Base-by-base conservation (phyloP, 1,284 basidiomycete species). In the Ceratobasidium papillatum region DNA sequence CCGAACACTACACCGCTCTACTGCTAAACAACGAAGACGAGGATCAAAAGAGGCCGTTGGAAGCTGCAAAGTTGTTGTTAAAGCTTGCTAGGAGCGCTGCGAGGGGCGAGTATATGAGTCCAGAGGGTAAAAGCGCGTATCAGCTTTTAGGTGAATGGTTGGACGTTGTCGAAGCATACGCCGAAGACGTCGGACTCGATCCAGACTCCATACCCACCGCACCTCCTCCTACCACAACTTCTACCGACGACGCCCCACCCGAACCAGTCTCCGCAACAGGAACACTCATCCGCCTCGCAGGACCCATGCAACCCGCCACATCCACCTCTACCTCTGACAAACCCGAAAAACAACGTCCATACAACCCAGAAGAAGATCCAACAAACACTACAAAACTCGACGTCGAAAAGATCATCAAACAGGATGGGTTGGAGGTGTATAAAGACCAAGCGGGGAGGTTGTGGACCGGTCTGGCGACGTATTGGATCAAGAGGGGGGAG, bases 401-500 rank as follows among this genome's bases (percentile, higher is more conserved):
- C 79, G 91, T 99, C 63, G 95, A 96, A 78, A 84, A 85, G 30
- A 92, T 99, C 76, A 88, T 99, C 45, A 88, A 88, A 49, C 88
- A 90, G 68, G 95, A 99, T 78, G 98, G 97, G 8, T 84, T 99
- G 43, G 87, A 86, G 3, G 85, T 94, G 17, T 99, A 98, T 83
- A 94, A 95, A 80, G 98, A 99, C 82, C 97, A 99, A 84, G 94
- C 96, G 0, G 98, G 98, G 11, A 89, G 95, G 43, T 84, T 99
- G 14, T 99, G 96, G 96, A 94, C 95, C 3, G 97, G 97, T 0
- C 83, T 99, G 45, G 97, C 97, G 2, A 99, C 97, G 0, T 99
- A 98, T 81, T 99, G 96, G 96, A 96, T 98, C 84, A 98, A 98
- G 83, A 90, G 95, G 1, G 94, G 90, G 77, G 97, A 99, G 81